Conservation (phyloP, 192 early-diverging fungal genomes). For the Rhizophlyctis rosea region DNA sequence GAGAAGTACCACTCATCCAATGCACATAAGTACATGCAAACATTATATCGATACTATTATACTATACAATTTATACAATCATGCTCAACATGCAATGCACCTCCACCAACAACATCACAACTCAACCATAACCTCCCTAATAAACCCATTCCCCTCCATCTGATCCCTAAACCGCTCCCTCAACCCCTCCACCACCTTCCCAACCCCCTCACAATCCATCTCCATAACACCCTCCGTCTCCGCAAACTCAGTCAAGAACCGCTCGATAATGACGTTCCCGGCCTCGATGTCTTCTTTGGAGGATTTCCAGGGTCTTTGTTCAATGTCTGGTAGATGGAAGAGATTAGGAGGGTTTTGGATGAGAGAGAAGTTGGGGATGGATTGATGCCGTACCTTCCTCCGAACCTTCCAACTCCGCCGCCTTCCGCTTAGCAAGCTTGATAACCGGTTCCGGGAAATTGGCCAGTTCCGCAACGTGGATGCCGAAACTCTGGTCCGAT, state of each 20-base stretch:
- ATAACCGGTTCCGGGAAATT: slow-evolving; percentile 85
- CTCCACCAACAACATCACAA: too few species aligned
- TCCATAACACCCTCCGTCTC: slow-evolving; percentile 31
- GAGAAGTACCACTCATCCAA: too few species aligned
- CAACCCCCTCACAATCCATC: slow-evolving; percentile 38
- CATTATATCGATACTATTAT: too few species aligned
- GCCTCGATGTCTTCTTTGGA: slow-evolving; percentile 45
- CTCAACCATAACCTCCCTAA: slow-evolving; percentile 50
- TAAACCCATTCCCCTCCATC: slow-evolving; percentile 61
- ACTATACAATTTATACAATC: too few species aligned
- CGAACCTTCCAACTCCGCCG: slow-evolving; percentile 79
- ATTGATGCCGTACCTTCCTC: not conserved
- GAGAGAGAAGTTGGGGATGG: slow-evolving; percentile 6
- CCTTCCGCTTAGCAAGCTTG: slow-evolving; percentile 80
- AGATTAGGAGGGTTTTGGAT: slow-evolving; percentile 33
- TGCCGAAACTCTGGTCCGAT: slow-evolving; percentile 97
- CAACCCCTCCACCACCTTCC: slow-evolving; percentile 41
- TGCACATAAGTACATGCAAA: too few species aligned
- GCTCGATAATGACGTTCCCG: slow-evolving; percentile 34
- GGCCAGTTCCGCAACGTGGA: slow-evolving; percentile 94
- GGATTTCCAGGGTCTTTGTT: slow-evolving; percentile 29
- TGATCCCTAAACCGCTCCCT: slow-evolving; percentile 52
- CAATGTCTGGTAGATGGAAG: not conserved
- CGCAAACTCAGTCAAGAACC: slow-evolving; percentile 54
- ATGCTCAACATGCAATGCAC: too few species aligned